phyloP scores from a whole-genome alignment of 2,329 filamentous ascomycete genomes.

The Intubia oerlemansii region DNA sequence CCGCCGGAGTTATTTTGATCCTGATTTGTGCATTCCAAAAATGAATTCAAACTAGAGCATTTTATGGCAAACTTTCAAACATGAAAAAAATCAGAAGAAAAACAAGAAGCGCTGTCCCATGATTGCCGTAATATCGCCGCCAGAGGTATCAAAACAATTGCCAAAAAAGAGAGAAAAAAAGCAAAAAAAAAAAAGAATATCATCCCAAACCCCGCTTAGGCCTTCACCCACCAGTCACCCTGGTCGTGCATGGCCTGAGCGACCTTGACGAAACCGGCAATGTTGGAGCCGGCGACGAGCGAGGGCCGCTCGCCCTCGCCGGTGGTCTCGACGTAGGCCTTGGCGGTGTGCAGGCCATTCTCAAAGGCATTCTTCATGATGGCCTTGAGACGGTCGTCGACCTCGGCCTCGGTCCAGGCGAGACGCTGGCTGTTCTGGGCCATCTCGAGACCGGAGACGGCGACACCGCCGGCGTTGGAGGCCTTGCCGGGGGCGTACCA shows the following conservation, averaged over 20 bases:
- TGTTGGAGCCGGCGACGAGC: conserved; percentile 85
- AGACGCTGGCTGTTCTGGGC: conserved; percentile 84
- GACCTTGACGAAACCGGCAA: conserved; percentile 95
- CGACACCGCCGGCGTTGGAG: conserved; percentile 91
- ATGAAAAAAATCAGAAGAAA: too few species aligned
- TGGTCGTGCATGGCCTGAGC: conserved; percentile 87
- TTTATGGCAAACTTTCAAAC: too few species aligned
- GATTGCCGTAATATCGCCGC: too few species aligned
- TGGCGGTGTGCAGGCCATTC: conserved; percentile 71
- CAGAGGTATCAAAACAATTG: not conserved
- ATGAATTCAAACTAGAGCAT: too few species aligned
- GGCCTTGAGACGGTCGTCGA: conserved; percentile 70
- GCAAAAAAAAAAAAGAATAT: too few species aligned
- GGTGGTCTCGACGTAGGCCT: conserved; percentile 60
- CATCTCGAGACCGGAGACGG: conserved; percentile 96
- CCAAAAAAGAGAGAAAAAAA: too few species aligned
- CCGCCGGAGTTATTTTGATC: too few species aligned
- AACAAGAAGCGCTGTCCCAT: too few species aligned
- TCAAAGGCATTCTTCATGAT: conserved; percentile 94
- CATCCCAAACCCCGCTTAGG: too few species aligned
- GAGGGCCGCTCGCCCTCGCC: conserved; percentile 79
- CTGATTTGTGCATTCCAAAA: too few species aligned
- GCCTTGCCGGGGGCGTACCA: conserved; percentile 98
- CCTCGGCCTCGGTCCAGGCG: conserved; percentile 72
- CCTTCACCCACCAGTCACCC: conserved; percentile 95